Percentiles rank a stretch among this genome's conserved stretches.
Conservation (phyloP, 768 basidiomycete genomes). For the Kondoa malvinella region DNA sequence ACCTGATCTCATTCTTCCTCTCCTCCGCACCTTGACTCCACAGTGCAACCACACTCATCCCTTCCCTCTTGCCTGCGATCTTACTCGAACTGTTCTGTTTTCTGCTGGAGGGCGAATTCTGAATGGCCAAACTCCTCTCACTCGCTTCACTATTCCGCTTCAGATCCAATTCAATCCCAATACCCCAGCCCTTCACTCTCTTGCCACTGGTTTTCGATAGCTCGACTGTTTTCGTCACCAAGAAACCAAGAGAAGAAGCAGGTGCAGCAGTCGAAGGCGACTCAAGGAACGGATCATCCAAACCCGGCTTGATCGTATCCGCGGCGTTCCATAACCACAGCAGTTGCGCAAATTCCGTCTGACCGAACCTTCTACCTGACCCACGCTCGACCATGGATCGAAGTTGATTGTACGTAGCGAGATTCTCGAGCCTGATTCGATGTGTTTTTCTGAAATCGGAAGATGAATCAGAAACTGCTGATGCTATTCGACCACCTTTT, state of each 20-base stretch:
- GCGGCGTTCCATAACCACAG: conserved; percentile 26
- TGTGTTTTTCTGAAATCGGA: conserved; percentile 13
- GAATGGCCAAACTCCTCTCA: conserved; percentile 18
- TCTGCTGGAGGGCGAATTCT: background rate
- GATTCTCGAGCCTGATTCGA: conserved; percentile 21
- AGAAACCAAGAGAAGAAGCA: conserved; percentile 22
- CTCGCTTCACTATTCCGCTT: conserved; percentile 23
- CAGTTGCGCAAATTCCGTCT: conserved; percentile 20
- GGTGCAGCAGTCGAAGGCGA: conserved; percentile 4
- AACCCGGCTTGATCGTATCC: background rate
- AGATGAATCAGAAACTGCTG: conserved; percentile 18
- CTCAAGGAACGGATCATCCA: background rate
- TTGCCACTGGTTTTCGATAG: conserved; percentile 10
- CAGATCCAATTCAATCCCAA: conserved; percentile 23
- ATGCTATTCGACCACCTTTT: conserved; percentile 9
- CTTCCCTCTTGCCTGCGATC: conserved; percentile 21
- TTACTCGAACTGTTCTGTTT: conserved; percentile 16
- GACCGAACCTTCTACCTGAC: conserved; percentile 19
- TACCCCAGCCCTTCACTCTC: conserved; percentile 21
- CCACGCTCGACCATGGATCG: conserved; percentile 18
- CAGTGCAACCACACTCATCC: conserved; percentile 25
- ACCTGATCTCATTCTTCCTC: conserved; percentile 19
- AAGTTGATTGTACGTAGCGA: conserved; percentile 9
- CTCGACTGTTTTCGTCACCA: conserved; percentile 19
- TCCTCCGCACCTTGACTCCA: conserved; percentile 24